Base-by-base conservation (phyloP, 352 stramenopile species). In the Elongisporangium undulatum region DNA sequence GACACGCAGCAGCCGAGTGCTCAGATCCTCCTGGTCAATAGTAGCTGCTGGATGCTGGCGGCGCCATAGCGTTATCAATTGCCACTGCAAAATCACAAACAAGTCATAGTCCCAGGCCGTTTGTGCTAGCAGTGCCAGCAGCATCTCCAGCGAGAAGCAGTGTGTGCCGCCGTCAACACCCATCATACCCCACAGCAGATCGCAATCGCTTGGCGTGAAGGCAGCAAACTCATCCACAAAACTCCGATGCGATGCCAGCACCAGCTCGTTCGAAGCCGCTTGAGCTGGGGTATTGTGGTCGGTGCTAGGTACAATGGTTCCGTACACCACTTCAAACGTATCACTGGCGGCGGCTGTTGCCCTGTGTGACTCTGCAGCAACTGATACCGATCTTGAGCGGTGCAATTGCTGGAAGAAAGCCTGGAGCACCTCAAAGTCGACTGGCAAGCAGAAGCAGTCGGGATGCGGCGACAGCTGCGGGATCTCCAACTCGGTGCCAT, bases 401-500 rank as follows among this genome's bases (percentile, higher is more conserved):
- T 38, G 29, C 3, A 82, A 60, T 22, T 67, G 51, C 10, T 72
- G 19, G 29, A 89, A 68, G 24, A 85, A 81, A 3, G 74, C 17
- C 23, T 72, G 51, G 12, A 94, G 65, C 26, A 92, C 74, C 51
- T 86, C 77, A 26, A 94, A 89, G 61, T 94, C 85, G 0, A 92
- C 75, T 12, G 85, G 82, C 16, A 94, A 68, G 34, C 85, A 94
- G 55, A 94, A 94, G 26, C 85, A 94, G 22, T 94, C 79, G 16
- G 82, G 82, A 39, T 91, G 81, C 8, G 85, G 85, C 26, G 82
- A 91, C 9, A 94, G 58, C 54, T 94, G 82, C 21, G 85, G 85
- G 16, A 94, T 68, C 51, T 89, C 75, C 0, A 90, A 51, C 12
- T 55, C 39, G 2, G 65, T 41, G 21, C 52, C 38, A 0, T 68